A percentile compares a stretch with the other conserved stretches of the same genome.
Conservation (phyloP, 768 basidiomycete genomes). For the Tylopilus vinaceipallidus region DNA sequence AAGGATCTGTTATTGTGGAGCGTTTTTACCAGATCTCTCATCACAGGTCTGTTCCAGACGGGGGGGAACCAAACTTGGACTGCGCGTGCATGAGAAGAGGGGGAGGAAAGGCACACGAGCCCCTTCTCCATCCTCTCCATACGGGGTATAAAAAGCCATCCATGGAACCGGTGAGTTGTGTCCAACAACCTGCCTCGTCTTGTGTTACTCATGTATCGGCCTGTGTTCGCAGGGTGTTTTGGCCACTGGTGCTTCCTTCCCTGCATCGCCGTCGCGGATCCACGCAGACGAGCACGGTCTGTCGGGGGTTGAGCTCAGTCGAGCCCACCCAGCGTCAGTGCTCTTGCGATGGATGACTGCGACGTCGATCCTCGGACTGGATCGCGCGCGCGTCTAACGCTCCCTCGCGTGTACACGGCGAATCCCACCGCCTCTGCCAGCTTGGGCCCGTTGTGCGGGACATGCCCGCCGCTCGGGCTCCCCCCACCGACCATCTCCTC, state of each 20-base stretch:
- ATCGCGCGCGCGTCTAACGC: slow-evolving; percentile 13
- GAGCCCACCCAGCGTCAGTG: slow-evolving; percentile 31
- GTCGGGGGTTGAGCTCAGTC: slow-evolving; percentile 22
- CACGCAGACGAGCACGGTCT: slow-evolving; percentile 32
- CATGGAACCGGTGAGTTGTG: slow-evolving; percentile 10
- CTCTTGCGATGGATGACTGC: slow-evolving; percentile 83
- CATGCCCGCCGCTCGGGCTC: background rate
- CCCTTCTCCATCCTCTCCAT: background rate
- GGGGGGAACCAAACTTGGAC: background rate
- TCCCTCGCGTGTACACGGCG: slow-evolving; percentile 11
- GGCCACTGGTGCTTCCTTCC: slow-evolving; percentile 19
- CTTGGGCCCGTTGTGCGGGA: background rate
- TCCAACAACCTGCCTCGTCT: slow-evolving; percentile 3
- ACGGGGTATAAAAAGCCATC: slow-evolving; percentile 16
- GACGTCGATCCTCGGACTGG: slow-evolving; percentile 48
- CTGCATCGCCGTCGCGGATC: slow-evolving; percentile 35
- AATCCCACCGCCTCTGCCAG: background rate
- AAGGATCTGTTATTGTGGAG: background rate
- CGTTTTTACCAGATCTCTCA: slow-evolving; percentile 8
- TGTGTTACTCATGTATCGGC: slow-evolving; percentile 1
- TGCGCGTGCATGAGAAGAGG: slow-evolving; percentile 3
- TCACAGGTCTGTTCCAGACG: slow-evolving; percentile 2
- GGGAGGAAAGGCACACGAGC: background rate
- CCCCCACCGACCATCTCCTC: too few species aligned
- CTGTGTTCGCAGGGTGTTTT: slow-evolving; percentile 5